Base-by-base conservation (phyloP, 805 yeast genomes). In the Starmera caribaea region DNA sequence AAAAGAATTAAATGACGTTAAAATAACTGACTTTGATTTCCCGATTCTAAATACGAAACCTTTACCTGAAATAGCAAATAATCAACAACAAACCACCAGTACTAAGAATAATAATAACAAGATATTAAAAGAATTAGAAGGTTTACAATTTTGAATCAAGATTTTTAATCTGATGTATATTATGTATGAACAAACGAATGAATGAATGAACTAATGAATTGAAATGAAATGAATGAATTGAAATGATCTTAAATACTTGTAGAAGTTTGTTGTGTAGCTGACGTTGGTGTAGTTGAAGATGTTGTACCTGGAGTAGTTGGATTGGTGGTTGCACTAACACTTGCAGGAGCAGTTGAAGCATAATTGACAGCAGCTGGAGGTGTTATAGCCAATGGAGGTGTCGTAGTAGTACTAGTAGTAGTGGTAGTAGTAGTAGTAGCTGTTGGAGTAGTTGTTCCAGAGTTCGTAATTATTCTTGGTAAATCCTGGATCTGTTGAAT, bases 401-500 rank as follows among this genome's bases (percentile, higher is more conserved):
- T n/a, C 8, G 30, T 14, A n/a, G 16, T 11, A 9, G 26, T 24
- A 34, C 26, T 34, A 12, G 15, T 26, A 24, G 26, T 3, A 16
- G 34, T 15, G 3, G 5, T 33, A 24, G 37, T 27, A 21, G 65
- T 49, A 14, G 58, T 21, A 5, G 24, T 21, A 21, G 7, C 24
- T 21, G 24, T 21, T 21, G 26, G 26, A 7, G 26, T 21, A 21
- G 26, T 21, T 21, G 26, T 21, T 21, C 26, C 26, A 21, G 26
- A 21, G 8, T 21, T 21, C 4, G 26, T 51, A 11, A 62, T 53
- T 16, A 80, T 68, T 53, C 78, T 80, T 7, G 92, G 94, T 42
- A 84, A 61, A 38, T 73, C 71, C 45, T 76, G 78, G 38, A 90
- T 83, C 47, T 84, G 85, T 42, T 74, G 76, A 35, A 86, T 68